Conservation (phyloP, 2,329 filamentous ascomycete genomes). For the Sarocladium kiliense region DNA sequence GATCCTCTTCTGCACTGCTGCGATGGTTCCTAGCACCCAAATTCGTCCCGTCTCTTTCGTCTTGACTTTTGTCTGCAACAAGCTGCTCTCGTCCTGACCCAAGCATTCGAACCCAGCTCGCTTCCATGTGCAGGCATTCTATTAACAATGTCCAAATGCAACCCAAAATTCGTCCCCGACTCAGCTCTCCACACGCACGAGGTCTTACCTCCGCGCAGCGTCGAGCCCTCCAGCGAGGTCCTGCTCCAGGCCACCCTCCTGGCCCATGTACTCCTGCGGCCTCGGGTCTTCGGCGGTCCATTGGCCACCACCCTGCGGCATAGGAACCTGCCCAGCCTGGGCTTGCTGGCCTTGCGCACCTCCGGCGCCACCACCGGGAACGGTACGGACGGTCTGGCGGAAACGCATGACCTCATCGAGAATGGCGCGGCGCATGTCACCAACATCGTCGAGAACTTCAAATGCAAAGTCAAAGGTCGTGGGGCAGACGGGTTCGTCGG, state of each 20-base stretch:
- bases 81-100: not conserved
- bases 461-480: constrained; percentile 98
- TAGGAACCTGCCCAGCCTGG: constrained; percentile 41
- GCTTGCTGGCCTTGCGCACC: constrained; percentile 30
- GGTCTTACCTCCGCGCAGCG: constrained; percentile 9
- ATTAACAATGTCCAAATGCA: not conserved
- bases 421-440: constrained; percentile 95
- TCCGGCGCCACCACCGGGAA: constrained; percentile 31
- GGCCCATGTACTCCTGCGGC: constrained; percentile 51
- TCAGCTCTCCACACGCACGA: not conserved
- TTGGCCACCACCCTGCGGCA: constrained; percentile 44
- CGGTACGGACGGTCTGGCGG: constrained; percentile 57
- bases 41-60: not conserved
- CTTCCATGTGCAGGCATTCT: not conserved
- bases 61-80: not conserved
- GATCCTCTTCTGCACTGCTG: not conserved
- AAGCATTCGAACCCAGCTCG: not conserved
- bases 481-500: constrained; percentile 90
- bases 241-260: constrained; percentile 48
- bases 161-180: not conserved
- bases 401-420: constrained; percentile 88
- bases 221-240: constrained; percentile 58
- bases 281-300: constrained; percentile 57
- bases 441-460: constrained; percentile 92
- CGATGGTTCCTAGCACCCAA: not conserved